phyloP scores from a whole-genome alignment of 139 green algal genomes.

The Closterium sp. region DNA sequence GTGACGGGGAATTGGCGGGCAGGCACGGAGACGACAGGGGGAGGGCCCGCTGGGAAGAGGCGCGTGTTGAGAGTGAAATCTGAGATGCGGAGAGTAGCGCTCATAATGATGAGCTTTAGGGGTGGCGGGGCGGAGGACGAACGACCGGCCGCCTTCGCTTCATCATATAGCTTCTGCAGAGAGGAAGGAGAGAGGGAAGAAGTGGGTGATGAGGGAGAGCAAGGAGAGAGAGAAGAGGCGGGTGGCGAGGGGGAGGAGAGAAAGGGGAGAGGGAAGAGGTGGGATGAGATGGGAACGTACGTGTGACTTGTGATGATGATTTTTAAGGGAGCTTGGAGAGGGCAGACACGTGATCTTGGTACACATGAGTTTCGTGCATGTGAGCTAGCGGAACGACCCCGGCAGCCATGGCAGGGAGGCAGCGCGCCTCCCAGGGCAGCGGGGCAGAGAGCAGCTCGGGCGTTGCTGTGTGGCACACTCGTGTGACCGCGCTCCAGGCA shows the following conservation, averaged over 20 bases:
- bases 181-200: too few species aligned
- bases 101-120: conserved; percentile 97
- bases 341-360: too few species aligned
- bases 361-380: not conserved
- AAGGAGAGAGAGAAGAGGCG: too few species aligned
- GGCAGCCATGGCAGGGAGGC: not conserved
- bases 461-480: not conserved
- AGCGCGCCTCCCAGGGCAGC: not conserved
- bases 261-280: too few species aligned
- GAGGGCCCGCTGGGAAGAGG: conserved; percentile 76
- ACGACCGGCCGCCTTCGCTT: not conserved
- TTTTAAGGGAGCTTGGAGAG: too few species aligned
- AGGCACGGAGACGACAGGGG: conserved; percentile 72
- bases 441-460: not conserved
- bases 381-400: not conserved
- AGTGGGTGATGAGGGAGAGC: too few species aligned
- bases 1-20: conserved; percentile 90
- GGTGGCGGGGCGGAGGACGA: conserved; percentile 45
- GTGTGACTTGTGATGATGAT: too few species aligned
- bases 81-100: conserved; percentile 79
- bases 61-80: conserved; percentile 80
- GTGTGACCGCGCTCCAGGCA: not conserved
- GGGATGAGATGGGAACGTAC: too few species aligned
- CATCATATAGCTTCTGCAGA: not conserved
- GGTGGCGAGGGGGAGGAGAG: too few species aligned